Percentiles rank a stretch among this genome's conserved stretches.
Conservation (phyloP, 768 basidiomycete genomes). For the Tephrocybe rancida region DNA sequence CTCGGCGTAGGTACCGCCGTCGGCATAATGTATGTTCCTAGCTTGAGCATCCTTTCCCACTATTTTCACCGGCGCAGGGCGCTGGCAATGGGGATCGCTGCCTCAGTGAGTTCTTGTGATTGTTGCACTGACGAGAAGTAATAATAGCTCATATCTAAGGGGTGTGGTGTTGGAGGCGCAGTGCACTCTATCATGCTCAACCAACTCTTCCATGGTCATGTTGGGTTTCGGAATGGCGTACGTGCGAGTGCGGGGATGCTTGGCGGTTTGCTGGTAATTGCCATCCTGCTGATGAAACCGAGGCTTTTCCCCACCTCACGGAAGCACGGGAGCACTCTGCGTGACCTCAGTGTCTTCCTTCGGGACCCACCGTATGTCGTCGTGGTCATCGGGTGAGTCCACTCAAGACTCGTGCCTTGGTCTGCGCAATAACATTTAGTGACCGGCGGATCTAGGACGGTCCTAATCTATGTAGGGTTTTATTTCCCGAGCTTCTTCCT, state of each 20-base stretch:
- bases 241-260: constrained; percentile 40
- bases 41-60: constrained; percentile 48
- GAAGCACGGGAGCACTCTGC: constrained; percentile 27
- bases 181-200: constrained; percentile 69
- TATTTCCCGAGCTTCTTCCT: constrained; percentile 59
- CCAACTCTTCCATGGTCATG: constrained; percentile 42
- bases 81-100: constrained; percentile 52
- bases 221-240: constrained; percentile 53
- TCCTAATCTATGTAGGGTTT: constrained; percentile 37
- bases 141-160: constrained; percentile 32
- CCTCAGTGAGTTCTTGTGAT: constrained; percentile 35
- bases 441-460: constrained; percentile 25
- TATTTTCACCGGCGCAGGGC: constrained; percentile 49
- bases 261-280: constrained; percentile 29
- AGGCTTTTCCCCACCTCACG: constrained; percentile 40
- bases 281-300: constrained; percentile 35
- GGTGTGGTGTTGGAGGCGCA: constrained; percentile 61
- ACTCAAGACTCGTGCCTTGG: neutral
- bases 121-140: constrained; percentile 10
- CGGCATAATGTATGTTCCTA: constrained; percentile 49
- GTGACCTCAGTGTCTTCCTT: constrained; percentile 35
- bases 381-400: constrained; percentile 39
- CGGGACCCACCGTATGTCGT: constrained; percentile 46
- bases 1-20: constrained; percentile 47
- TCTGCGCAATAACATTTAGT: neutral